phyloP scores from a whole-genome alignment of 257 asterid genomes.

The Handroanthus guayacan region DNA sequence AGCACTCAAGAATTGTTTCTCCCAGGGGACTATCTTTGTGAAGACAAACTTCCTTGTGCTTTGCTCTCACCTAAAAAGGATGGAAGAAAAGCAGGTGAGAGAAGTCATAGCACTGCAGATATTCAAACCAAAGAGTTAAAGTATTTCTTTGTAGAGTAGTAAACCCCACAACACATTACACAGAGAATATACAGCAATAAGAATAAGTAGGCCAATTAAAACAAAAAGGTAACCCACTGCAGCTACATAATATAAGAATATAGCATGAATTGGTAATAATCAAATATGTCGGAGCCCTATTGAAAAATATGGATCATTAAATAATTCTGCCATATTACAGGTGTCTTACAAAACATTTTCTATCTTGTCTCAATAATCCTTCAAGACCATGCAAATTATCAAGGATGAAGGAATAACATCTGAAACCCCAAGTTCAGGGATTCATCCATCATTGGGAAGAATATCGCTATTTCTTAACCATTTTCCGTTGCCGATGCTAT shows the following conservation, averaged over 20 bases:
- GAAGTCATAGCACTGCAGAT: neutral
- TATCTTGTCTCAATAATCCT: neutral
- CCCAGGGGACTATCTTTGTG: conserved; percentile 99
- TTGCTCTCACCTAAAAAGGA: conserved; percentile 86
- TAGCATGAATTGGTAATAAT: neutral
- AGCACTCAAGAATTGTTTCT: conserved; percentile 95
- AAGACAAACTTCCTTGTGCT: conserved; percentile 99
- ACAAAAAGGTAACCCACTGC: neutral
- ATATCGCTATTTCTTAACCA: neutral
- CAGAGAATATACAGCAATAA: neutral
- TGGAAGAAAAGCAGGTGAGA: conserved; percentile 27
- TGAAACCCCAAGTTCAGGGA: neutral
- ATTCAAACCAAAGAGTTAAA: neutral
- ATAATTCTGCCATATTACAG: neutral
- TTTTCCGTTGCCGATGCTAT: neutral
- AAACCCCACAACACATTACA: neutral
- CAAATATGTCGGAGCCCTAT: neutral
- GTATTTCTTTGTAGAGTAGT: neutral
- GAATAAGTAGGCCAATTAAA: neutral
- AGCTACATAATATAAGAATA: neutral
- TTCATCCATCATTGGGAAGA: neutral
- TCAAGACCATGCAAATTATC: conserved; percentile 21
- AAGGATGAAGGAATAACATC: conserved; percentile 2
- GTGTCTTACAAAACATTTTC: neutral
- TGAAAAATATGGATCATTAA: neutral